Evolutionary conservation across 73 alveolate genomes (phyloP), one percentile per base, ranked within the genome.

Genomic region (Paramecium sonneborni): DNA sequence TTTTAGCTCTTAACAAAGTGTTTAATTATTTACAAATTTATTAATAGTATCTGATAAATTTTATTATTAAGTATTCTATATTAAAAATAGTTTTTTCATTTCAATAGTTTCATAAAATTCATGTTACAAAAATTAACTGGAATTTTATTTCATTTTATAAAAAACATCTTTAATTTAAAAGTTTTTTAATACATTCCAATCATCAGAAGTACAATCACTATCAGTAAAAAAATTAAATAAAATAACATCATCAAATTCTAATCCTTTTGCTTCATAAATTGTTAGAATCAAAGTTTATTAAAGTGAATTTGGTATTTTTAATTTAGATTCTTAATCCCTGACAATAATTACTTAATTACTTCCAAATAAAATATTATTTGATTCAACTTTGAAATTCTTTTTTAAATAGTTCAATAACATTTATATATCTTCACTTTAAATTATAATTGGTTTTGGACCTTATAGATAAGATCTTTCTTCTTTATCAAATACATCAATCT

Each of bases 241-340:
- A 8, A 97, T 96, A 23, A 97, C 98, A 93, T 97, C 99, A 58
- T 96, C 98, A 85, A 96, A 97, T 92, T 97, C 99, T 9, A 97
- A 95, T 48, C 99, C 99, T 92, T 97, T 97, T 12, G 98, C 96
- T 69, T 97, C 99, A 48, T 92, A 97, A 10, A 97, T 96, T 6
- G 99, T 96, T 15, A 97, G 88, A 32, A 96, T 86, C 7, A 97
- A 93, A 34, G 98, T 97, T 76, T 96, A 96, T 72, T 94, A 39
- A 46, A 97, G 92, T 52, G 95, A 57, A 39, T 90, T 70, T 2
- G 97, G 98, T 10, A 97, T 57, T 35, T 76, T 93, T 12, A 76
- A 90, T 76, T 97, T 97, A 6, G 95, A 82, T 35, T 76, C 95
- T 57, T 97, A 93, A 79, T 96, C 95, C 82, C 96, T 94, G 8